Conservation (phyloP, 345 rosid genomes). For the Brassica napus region DNA sequence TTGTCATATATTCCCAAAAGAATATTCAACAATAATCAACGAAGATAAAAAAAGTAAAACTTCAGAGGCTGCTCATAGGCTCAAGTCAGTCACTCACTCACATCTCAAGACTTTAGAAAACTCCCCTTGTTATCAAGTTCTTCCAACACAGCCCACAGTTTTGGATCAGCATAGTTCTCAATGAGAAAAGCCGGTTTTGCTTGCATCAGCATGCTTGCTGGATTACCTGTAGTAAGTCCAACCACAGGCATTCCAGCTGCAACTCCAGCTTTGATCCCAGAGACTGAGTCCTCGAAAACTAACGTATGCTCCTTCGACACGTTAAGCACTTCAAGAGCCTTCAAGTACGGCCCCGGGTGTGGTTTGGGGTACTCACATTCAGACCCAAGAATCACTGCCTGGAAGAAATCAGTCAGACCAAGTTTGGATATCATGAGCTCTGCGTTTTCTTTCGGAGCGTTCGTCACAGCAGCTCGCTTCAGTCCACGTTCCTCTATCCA, state of each 20-base stretch:
- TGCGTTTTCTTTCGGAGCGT: conserved; percentile 87
- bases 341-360: conserved; percentile 82
- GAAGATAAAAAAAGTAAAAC: neutral
- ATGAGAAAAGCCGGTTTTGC: conserved; percentile 80
- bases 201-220: conserved; percentile 59
- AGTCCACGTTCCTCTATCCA: conserved; percentile 85
- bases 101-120: conserved; percentile 38
- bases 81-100: conserved; percentile 21
- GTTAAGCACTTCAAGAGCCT: conserved; percentile 74
- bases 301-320: conserved; percentile 84
- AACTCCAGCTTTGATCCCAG: conserved; percentile 94
- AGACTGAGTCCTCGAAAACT: conserved; percentile 82
- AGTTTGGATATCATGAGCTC: conserved; percentile 79
- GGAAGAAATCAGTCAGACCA: conserved; percentile 77
- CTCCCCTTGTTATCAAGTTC: conserved; percentile 55
- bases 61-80: no score
- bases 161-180: conserved; percentile 76
- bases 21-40: conserved; percentile 8
- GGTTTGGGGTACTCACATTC: conserved; percentile 92
- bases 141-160: conserved; percentile 76
- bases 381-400: conserved; percentile 64
- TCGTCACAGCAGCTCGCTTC: conserved; percentile 94
- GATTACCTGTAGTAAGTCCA: conserved; percentile 78
- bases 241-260: conserved; percentile 92
- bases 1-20: conserved; percentile 7